phyloP scores from a whole-genome alignment of 768 basidiomycete species.

The Lentinula sp. region DNA sequence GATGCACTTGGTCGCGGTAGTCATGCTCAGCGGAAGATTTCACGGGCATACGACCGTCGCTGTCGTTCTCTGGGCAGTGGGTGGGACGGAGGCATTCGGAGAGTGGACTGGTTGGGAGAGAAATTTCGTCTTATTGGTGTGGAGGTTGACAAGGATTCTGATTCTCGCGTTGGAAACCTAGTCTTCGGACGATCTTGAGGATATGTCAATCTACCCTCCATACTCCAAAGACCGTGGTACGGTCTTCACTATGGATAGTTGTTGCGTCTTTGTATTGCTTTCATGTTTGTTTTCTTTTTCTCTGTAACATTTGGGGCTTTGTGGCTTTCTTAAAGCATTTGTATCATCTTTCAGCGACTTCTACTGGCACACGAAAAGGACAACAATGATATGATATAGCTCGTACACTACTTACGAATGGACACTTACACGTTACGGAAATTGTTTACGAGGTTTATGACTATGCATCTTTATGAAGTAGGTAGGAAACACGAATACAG shows the following conservation, averaged over 20 bases:
- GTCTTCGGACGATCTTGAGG: constrained; percentile 26
- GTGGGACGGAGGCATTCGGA: constrained; percentile 63
- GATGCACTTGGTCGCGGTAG: constrained; percentile 49
- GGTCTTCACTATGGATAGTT: neutral
- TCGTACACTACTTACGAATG: neutral
- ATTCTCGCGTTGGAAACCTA: constrained; percentile 38
- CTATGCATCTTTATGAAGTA: no score
- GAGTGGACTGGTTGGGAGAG: constrained; percentile 60
- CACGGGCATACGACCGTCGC: constrained; percentile 56
- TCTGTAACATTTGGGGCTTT: neutral
- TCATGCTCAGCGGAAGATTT: constrained; percentile 50
- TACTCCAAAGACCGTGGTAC: neutral
- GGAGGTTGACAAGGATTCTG: constrained; percentile 39
- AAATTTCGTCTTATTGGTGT: constrained; percentile 57
- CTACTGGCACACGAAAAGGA: neutral
- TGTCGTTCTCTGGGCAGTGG: constrained; percentile 56
- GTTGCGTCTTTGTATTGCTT: neutral
- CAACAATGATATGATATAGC: neutral
- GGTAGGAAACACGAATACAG: no score
- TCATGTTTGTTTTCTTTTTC: neutral
- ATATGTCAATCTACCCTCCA: neutral
- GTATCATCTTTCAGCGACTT: neutral
- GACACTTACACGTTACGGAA: neutral
- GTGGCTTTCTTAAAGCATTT: neutral
- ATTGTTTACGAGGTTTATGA: no score